phyloP scores from a whole-genome alignment of 768 basidiomycete species.

The Austroboletus festivus region DNA sequence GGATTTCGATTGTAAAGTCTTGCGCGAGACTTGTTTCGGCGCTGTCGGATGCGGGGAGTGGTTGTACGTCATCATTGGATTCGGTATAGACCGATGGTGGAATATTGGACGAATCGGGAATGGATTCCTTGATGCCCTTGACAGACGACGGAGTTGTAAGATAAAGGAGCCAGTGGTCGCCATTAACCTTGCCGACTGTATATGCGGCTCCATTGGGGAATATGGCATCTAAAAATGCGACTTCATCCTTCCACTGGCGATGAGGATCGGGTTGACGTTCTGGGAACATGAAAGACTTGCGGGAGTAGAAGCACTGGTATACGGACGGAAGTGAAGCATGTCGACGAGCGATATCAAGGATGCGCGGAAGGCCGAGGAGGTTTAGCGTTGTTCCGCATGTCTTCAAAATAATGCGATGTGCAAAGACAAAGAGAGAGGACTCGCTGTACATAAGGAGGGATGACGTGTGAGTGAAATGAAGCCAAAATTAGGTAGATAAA shows the following conservation, averaged over 20 bases:
- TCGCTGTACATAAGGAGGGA: slow-evolving; percentile 56
- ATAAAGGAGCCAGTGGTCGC: slow-evolving; percentile 98
- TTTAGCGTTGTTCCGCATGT: slow-evolving; percentile 99
- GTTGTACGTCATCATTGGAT: slow-evolving; percentile 12
- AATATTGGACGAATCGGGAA: slow-evolving; percentile 19
- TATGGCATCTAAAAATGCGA: slow-evolving; percentile 85
- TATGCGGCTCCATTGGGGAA: slow-evolving; percentile 91
- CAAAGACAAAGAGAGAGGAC: slow-evolving; percentile 92
- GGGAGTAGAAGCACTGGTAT: slow-evolving; percentile 93
- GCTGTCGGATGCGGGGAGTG: slow-evolving; percentile 1
- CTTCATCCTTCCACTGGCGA: slow-evolving; percentile 90
- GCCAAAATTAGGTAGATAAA: slow-evolving; percentile 1
- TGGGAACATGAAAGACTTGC: slow-evolving; percentile 99
- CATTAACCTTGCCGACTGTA: slow-evolving; percentile 95
- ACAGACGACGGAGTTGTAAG: slow-evolving; percentile 72
- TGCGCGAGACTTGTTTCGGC: slow-evolving; percentile 31
- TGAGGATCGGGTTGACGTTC: slow-evolving; percentile 93
- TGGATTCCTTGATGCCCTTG: slow-evolving; percentile 26
- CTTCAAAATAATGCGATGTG: slow-evolving; percentile 95
- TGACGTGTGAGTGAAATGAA: slow-evolving; percentile 9
- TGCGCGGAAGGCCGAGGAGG: slow-evolving; percentile 89
- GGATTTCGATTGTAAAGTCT: slow-evolving; percentile 96
- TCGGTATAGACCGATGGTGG: slow-evolving; percentile 13
- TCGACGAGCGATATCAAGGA: slow-evolving; percentile 85
- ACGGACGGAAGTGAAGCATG: slow-evolving; percentile 67